Conservation (phyloP, 768 basidiomycete genomes). For the Dentipellis fragilis region DNA sequence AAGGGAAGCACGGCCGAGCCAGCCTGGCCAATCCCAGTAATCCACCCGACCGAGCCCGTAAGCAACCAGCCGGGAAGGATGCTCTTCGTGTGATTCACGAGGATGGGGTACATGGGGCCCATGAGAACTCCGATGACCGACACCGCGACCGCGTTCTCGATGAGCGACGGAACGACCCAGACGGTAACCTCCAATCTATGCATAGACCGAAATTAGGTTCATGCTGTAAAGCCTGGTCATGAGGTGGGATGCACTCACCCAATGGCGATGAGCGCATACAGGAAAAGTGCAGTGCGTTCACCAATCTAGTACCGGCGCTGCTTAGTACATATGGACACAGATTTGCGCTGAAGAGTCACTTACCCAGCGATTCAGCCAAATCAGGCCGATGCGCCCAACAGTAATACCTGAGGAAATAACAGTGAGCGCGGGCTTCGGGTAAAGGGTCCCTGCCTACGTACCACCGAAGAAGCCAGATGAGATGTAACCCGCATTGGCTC, state of each 20-base stretch:
- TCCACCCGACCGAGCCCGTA: constrained; percentile 36
- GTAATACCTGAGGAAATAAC: constrained; percentile 1
- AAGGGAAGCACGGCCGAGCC: constrained; percentile 68
- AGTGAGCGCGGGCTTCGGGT: neutral
- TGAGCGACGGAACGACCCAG: constrained; percentile 42
- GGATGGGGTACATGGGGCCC: constrained; percentile 43
- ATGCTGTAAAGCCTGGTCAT: neutral
- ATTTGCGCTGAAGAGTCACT: neutral
- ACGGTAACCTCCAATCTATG: constrained; percentile 35
- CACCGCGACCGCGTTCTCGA: constrained; percentile 42
- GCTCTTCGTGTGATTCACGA: constrained; percentile 60
- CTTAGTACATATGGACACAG: no score
- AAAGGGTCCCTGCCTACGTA: neutral
- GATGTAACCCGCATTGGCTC: constrained; percentile 29
- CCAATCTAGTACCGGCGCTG: constrained; percentile 19
- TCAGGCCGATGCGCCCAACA: constrained; percentile 6
- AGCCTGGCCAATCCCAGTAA: constrained; percentile 43
- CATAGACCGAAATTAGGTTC: neutral
- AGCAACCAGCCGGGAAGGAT: constrained; percentile 66
- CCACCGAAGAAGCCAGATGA: constrained; percentile 33
- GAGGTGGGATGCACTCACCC: constrained; percentile 16
- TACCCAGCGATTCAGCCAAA: neutral
- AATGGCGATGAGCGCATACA: constrained; percentile 26
- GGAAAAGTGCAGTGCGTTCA: constrained; percentile 22
- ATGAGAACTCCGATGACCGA: constrained; percentile 26